Evolutionary conservation across 2,329 filamentous ascomycete genomes (phyloP).

Genomic region (Pestalotiopsis fici): DNA sequence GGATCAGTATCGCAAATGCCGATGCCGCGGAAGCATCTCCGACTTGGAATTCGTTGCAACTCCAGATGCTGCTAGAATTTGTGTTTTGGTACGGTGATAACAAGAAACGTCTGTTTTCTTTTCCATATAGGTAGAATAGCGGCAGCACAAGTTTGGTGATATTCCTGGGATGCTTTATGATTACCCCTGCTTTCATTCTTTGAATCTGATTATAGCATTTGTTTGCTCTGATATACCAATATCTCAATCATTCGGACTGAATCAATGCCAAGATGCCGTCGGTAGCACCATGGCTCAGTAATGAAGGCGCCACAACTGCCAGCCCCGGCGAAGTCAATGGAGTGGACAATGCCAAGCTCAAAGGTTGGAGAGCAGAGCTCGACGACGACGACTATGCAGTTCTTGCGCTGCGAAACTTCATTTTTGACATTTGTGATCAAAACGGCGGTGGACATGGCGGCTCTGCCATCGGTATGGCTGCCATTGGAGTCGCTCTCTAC

Average conservation of each 20-base stretch:
- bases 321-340: background rate
- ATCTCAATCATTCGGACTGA: background rate
- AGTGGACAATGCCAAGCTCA: background rate
- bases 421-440: conserved; percentile 3
- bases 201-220: background rate
- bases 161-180: background rate
- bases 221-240: background rate
- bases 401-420: conserved; percentile 5
- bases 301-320: background rate
- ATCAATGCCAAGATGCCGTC: background rate
- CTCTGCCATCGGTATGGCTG: conserved; percentile 34
- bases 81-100: too few relatives aligned
- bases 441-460: conserved; percentile 1
- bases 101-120: background rate
- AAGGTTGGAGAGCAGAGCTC: conserved; percentile 7
- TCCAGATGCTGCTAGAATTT: background rate
- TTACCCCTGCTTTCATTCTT: background rate
- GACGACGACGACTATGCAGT: conserved; percentile 11
- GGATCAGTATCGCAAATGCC: background rate
- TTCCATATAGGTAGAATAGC: background rate
- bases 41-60: background rate
- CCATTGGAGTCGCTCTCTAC: conserved; percentile 45
- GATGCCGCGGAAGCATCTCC: background rate
- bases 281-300: background rate
- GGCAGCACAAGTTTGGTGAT: background rate